A percentile compares a stretch with the other conserved stretches of the same genome.
phyloP scores from a whole-genome alignment of 257 asterid species.

The Fraxinus cuspidata region DNA sequence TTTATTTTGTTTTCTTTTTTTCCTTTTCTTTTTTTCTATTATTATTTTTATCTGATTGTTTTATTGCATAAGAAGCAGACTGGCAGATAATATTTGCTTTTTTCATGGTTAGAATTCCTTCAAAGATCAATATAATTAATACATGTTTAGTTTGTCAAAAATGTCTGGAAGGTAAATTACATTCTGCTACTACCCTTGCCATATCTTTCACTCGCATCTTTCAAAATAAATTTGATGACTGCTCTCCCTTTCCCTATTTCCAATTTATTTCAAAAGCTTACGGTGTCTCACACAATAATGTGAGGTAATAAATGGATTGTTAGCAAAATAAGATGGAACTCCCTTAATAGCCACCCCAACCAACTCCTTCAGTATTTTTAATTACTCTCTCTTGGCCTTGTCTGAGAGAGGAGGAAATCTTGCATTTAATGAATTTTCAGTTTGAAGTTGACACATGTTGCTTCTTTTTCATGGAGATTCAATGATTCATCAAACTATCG shows the following conservation, averaged over 20 bases:
- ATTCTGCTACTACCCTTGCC: conserved; percentile 11
- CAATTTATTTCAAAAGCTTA: background rate
- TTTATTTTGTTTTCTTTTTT: conserved; percentile 21
- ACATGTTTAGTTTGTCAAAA: conserved; percentile 22
- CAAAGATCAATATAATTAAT: conserved; percentile 13
- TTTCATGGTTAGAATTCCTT: conserved; percentile 15
- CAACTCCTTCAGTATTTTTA: background rate
- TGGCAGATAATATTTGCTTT: background rate
- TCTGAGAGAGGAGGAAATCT: background rate
- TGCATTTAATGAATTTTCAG: background rate
- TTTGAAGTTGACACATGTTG: background rate
- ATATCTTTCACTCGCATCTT: conserved; percentile 9
- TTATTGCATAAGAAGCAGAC: conserved; percentile 1
- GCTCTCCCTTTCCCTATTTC: conserved; percentile 6
- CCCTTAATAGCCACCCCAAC: background rate
- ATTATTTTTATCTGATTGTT: conserved; percentile 5
- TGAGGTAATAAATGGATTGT: background rate
- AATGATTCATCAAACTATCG: background rate
- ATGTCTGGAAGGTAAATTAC: conserved; percentile 15
- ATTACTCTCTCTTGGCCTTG: conserved; percentile 3
- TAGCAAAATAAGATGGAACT: conserved; percentile 9
- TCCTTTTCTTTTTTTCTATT: too few relatives aligned
- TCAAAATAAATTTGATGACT: conserved; percentile 3
- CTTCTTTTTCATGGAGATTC: background rate
- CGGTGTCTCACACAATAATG: background rate